A percentile compares a stretch with the other conserved stretches of the same genome.
phyloP scores from a whole-genome alignment of 768 basidiomycete species.

The Phylloporus arenicola region DNA sequence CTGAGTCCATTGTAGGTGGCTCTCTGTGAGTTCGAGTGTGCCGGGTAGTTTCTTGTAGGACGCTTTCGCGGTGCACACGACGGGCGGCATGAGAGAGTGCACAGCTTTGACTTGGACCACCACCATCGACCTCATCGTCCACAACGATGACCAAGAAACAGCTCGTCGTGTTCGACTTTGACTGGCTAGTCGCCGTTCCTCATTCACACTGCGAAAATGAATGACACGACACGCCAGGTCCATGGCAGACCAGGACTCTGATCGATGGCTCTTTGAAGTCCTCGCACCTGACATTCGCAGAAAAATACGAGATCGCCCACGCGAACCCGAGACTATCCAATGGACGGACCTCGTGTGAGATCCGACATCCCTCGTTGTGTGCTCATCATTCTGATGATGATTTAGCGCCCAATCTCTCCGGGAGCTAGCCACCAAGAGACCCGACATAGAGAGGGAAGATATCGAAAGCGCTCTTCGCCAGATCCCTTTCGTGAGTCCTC shows the following conservation, averaged over 20 bases:
- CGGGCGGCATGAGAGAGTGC: constrained; percentile 44
- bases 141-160: constrained; percentile 41
- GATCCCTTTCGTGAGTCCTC: constrained; percentile 75
- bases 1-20: constrained; percentile 75
- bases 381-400: neutral
- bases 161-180: constrained; percentile 93
- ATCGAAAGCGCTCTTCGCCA: constrained; percentile 72
- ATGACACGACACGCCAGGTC: constrained; percentile 47
- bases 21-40: constrained; percentile 66
- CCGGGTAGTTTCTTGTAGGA: constrained; percentile 82
- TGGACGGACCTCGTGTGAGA: constrained; percentile 95
- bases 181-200: constrained; percentile 57
- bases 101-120: neutral
- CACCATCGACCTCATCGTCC: neutral
- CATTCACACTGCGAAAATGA: neutral
- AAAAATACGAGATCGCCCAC: constrained; percentile 50
- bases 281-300: constrained; percentile 79
- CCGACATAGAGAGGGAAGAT: constrained; percentile 64
- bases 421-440: constrained; percentile 53
- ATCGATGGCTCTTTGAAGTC: constrained; percentile 89
- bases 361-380: neutral
- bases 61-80: constrained; percentile 67
- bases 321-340: constrained; percentile 56
- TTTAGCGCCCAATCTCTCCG: constrained; percentile 61
- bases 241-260: constrained; percentile 92